phyloP scores from a whole-genome alignment of 2,329 filamentous ascomycete genomes.

The Cladosporium sp. region DNA sequence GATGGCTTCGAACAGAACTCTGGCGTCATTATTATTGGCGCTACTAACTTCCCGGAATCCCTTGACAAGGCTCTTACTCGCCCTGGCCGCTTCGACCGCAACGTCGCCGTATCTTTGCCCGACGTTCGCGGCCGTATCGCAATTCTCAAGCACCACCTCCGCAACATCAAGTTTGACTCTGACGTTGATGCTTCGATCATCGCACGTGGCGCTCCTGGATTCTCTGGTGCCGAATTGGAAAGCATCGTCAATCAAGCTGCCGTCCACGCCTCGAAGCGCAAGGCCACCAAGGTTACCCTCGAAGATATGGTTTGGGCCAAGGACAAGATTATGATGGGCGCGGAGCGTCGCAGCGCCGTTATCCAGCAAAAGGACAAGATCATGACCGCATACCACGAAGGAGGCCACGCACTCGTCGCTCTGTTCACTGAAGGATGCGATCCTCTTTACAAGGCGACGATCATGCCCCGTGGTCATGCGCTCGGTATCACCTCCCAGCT shows the following conservation, averaged over 20 bases:
- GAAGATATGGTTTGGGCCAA: slow-evolving; percentile 94
- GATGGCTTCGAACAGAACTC: slow-evolving; percentile 95
- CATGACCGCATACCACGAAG: slow-evolving; percentile 94
- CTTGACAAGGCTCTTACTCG: slow-evolving; percentile 93
- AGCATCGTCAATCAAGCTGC: slow-evolving; percentile 97
- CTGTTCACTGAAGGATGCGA: slow-evolving; percentile 73
- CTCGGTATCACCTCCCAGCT: slow-evolving; percentile 85
- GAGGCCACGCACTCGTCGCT: slow-evolving; percentile 86
- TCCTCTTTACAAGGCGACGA: slow-evolving; percentile 93
- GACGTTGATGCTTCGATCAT: slow-evolving; percentile 82
- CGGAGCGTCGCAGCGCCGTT: slow-evolving; percentile 83
- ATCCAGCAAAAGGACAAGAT: slow-evolving; percentile 92
- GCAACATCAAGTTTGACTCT: slow-evolving; percentile 75
- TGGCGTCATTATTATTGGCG: slow-evolving; percentile 91
- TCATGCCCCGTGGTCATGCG: slow-evolving; percentile 82
- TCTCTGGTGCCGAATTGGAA: slow-evolving; percentile 93
- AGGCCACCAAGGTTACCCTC: slow-evolving; percentile 69
- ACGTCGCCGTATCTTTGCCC: slow-evolving; percentile 81
- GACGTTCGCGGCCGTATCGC: slow-evolving; percentile 91
- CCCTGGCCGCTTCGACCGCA: slow-evolving; percentile 92
- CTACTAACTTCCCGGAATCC: slow-evolving; percentile 92
- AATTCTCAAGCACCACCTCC: slow-evolving; percentile 90
- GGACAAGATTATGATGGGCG: slow-evolving; percentile 96
- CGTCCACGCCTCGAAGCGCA: slow-evolving; percentile 86
- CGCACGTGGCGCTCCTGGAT: slow-evolving; percentile 82